Evolutionary conservation across 2,329 filamentous ascomycete species (phyloP), one percentile per base, ranked within the genome.

Genomic region (Neospermospora avenae): DNA sequence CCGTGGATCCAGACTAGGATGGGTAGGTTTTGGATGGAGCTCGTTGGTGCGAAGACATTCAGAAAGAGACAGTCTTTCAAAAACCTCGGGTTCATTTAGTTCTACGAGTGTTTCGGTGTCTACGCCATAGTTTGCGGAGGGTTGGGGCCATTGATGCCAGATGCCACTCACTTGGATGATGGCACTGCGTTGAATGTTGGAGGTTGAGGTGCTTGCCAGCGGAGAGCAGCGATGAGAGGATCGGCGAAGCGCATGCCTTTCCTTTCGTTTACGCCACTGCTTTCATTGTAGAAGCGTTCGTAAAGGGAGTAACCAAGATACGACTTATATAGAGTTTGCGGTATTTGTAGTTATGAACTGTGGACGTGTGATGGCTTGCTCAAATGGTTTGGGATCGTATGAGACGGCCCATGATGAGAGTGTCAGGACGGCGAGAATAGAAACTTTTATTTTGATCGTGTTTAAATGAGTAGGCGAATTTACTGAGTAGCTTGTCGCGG

Each of bases 1-100:
- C 80, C 80, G 62, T 81, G 79, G 44, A 81, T 78, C 75, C 76
- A 80, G 3, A 81, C 74, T 1, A 81, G 60, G 0, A 82, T 78
- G 0, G 79, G 76, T 69, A 72, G 49, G 52, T 74, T 69, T 25
- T 74, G 68, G 13, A 78, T 69, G n/a, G 68, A 63, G 46, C 74
- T 67, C 8, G n/a, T 4, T 3, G 80, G 78, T 1, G 76, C 73
- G 51, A 74, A 73, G 3, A 81, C 73, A 60, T 78, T 79, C 6
- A 81, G 65, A 62, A 78, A 81, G 7, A 77, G 68, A 59, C 79
- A 81, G 18, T 60, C 57, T 34, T n/a, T 60, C 58, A n/a, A 55
- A 59, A 20, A 37, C 57, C 3, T 28, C n/a, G 18, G 51, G 51
- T 39, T 14, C 16, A 39, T 55, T 62, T 10, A 25, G 39, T 16